These are phyloP conservation scores for Aspergillus incahuasiensis DNA, from an alignment of 495 filamentous ascomycete genomes.

Conservation along the genomic window DNA sequence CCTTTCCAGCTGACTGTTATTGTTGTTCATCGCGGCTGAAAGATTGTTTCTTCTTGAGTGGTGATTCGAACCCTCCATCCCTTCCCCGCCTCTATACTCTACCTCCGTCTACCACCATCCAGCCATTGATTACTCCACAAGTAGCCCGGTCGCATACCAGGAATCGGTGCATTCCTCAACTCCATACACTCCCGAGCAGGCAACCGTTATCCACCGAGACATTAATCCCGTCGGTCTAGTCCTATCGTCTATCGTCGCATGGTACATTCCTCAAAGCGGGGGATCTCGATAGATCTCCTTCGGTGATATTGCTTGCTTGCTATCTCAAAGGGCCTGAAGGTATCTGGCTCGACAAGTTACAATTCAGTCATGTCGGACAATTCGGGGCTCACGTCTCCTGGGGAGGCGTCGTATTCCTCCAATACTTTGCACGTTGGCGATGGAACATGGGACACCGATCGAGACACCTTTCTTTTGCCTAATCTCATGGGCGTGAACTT, in stretches of 20 bases:
- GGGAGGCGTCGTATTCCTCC: slow-evolving; percentile 77
- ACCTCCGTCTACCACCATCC: background rate
- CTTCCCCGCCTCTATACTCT: slow-evolving; percentile 2
- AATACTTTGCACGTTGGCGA: slow-evolving; percentile 83
- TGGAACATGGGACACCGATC: slow-evolving; percentile 81
- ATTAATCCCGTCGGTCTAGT: background rate
- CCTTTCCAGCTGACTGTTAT: slow-evolving; percentile 7
- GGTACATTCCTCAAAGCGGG: slow-evolving; percentile 46
- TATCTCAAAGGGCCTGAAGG: background rate
- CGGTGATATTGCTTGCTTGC: slow-evolving; percentile 22
- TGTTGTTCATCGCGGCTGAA: slow-evolving; percentile 4
- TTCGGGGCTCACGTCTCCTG: slow-evolving; percentile 62
- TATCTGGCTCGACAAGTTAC: slow-evolving; percentile 1
- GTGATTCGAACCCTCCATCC: background rate
- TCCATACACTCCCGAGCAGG: background rate
- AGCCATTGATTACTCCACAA: slow-evolving; percentile 9
- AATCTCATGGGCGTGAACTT: slow-evolving; percentile 85
- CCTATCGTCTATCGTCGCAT: slow-evolving; percentile 31
- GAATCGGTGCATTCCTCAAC: slow-evolving; percentile 5
- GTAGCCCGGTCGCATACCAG: slow-evolving; percentile 11
- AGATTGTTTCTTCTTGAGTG: background rate
- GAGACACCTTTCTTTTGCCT: slow-evolving; percentile 83
- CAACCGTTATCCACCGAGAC: background rate
- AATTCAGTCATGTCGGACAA: slow-evolving; percentile 35
- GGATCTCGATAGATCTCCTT: slow-evolving; percentile 47